phyloP scores from a whole-genome alignment of 2,329 filamentous ascomycete species.

The Amauroascus verrucosus region DNA sequence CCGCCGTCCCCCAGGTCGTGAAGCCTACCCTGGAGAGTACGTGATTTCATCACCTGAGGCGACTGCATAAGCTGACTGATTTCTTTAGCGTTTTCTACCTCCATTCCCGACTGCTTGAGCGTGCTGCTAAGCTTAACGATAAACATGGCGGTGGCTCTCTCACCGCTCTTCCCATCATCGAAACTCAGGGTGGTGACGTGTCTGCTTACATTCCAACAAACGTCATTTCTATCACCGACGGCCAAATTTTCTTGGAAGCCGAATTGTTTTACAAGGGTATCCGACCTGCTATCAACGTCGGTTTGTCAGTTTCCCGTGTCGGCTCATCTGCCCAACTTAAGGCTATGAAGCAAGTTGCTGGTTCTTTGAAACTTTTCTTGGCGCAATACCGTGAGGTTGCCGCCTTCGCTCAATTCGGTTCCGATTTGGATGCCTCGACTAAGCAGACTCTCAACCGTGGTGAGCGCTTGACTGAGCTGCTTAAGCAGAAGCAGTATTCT shows the following conservation, averaged over 20 bases:
- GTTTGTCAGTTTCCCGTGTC: constrained; percentile 99
- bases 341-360: constrained; percentile 99
- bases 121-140: constrained; percentile 97
- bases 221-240: constrained; percentile 99
- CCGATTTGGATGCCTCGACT: constrained; percentile 95
- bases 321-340: constrained; percentile 98
- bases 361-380: constrained; percentile 99
- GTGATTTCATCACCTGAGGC: constrained; percentile 19
- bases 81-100: constrained; percentile 74
- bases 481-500: constrained; percentile 99
- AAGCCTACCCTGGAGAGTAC: constrained; percentile 93
- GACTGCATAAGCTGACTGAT: constrained; percentile 17
- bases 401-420: constrained; percentile 99
- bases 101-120: constrained; percentile 97
- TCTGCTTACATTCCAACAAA: constrained; percentile 99
- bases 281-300: constrained; percentile 99
- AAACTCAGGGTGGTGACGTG: constrained; percentile 99
- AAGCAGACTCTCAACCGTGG: constrained; percentile 97
- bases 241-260: constrained; percentile 98
- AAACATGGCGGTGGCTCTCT: constrained; percentile 91
- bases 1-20: constrained; percentile 94
- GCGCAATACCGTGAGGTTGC: constrained; percentile 99
- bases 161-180: constrained; percentile 94
- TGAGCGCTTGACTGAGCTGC: constrained; percentile 96
- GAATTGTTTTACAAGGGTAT: constrained; percentile 99